phyloP scores from a whole-genome alignment of 306 rosid species.

The Cucumis cinereus region DNA sequence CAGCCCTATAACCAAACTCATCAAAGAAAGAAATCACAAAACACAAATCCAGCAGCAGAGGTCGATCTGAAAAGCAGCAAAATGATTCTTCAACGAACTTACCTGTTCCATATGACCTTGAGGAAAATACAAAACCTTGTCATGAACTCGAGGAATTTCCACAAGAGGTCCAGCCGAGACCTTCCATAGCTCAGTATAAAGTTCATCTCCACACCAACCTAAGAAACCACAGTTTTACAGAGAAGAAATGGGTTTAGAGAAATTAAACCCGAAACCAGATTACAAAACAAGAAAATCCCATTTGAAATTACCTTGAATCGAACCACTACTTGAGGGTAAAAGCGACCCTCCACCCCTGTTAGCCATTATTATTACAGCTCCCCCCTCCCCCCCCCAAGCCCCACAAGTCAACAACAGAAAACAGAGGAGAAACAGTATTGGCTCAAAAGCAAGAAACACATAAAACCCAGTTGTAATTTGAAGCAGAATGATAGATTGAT shows the following conservation, averaged over 20 bases:
- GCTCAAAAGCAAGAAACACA: not conserved
- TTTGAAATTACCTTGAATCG: conserved; percentile 34
- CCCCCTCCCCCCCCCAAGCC: not conserved
- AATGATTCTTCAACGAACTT: conserved; percentile 4
- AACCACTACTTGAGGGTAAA: conserved; percentile 31
- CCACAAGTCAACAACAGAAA: conserved; percentile 21
- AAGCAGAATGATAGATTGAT: not conserved
- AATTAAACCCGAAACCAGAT: not conserved
- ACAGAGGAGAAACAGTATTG: not conserved
- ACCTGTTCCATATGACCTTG: conserved; percentile 98
- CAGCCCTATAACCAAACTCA: conserved; percentile 1
- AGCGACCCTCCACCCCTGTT: conserved; percentile 47
- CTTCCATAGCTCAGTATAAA: conserved; percentile 67
- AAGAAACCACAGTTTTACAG: conserved; percentile 1
- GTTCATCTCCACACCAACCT: conserved; percentile 33
- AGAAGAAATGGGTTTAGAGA: not conserved
- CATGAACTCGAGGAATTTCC: conserved; percentile 48
- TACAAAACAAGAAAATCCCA: not conserved
- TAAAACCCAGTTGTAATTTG: conserved; percentile 5
- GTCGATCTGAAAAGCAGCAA: conserved; percentile 11
- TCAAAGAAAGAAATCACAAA: not conserved
- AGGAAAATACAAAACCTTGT: conserved; percentile 77
- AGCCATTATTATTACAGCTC: conserved; percentile 37
- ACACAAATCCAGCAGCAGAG: not conserved
- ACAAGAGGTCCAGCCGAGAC: conserved; percentile 83